Conservation (phyloP, 2,329 filamentous ascomycete genomes). For the Helotiales sp. region DNA sequence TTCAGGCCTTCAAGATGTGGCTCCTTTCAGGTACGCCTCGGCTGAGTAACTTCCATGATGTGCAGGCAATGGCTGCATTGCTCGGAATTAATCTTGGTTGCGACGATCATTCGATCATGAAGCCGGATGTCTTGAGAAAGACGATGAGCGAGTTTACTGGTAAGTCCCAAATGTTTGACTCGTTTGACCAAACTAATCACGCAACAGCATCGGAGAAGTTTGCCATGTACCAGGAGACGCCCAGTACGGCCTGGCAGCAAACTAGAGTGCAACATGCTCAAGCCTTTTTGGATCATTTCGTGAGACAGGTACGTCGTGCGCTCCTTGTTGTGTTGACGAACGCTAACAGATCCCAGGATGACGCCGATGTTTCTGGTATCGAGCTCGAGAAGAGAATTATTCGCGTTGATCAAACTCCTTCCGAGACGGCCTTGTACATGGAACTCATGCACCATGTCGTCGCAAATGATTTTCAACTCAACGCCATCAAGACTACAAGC, state of each 20-base stretch:
- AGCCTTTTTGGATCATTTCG: slow-evolving; percentile 54
- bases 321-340: not conserved
- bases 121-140: slow-evolving; percentile 49
- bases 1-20: slow-evolving; percentile 48
- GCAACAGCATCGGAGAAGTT: slow-evolving; percentile 58
- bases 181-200: slow-evolving; percentile 21
- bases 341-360: slow-evolving; percentile 43
- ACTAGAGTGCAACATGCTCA: slow-evolving; percentile 58
- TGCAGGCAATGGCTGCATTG: slow-evolving; percentile 62
- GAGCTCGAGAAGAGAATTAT: slow-evolving; percentile 49
- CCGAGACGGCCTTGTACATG: slow-evolving; percentile 58
- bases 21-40: slow-evolving; percentile 67
- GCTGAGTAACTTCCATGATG: slow-evolving; percentile 60
- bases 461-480: slow-evolving; percentile 51
- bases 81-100: slow-evolving; percentile 60
- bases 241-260: slow-evolving; percentile 57
- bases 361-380: slow-evolving; percentile 52
- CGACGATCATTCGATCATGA: slow-evolving; percentile 53
- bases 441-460: slow-evolving; percentile 60
- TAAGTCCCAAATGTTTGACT: slow-evolving; percentile 33
- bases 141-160: slow-evolving; percentile 50
- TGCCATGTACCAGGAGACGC: slow-evolving; percentile 53
- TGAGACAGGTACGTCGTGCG: slow-evolving; percentile 36
- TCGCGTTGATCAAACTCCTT: slow-evolving; percentile 50
- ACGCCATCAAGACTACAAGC: not conserved